phyloP scores from a whole-genome alignment of 148 eudicot genomes.

The Silene conica region DNA sequence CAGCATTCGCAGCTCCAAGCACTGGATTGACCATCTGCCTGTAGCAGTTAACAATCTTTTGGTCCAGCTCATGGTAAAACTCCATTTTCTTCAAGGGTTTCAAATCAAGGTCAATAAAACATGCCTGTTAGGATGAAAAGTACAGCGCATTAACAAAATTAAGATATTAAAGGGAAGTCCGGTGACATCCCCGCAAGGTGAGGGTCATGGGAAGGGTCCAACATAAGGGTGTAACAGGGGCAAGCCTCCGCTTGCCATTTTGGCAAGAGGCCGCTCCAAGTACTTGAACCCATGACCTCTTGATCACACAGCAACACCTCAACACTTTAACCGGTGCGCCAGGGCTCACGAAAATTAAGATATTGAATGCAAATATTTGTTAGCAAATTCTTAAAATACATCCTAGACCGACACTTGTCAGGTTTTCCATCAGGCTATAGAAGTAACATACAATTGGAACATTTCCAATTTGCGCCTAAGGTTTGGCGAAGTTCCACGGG shows the following conservation, averaged over 20 bases:
- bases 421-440: not conserved
- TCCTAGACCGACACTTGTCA: not conserved
- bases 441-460: too few relatives aligned
- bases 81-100: slow-evolving; percentile 83
- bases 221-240: too few relatives aligned
- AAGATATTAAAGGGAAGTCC: not conserved
- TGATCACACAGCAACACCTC: too few relatives aligned
- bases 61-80: slow-evolving; percentile 77
- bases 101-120: slow-evolving; percentile 87
- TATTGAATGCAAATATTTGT: too few relatives aligned
- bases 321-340: too few relatives aligned
- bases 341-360: not conserved
- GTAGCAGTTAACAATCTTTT: slow-evolving; percentile 58
- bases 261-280: too few relatives aligned
- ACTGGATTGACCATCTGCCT: slow-evolving; percentile 37
- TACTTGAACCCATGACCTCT: too few relatives aligned
- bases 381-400: not conserved
- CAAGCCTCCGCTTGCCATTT: too few relatives aligned
- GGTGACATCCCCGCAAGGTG: too few relatives aligned
- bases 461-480: not conserved
- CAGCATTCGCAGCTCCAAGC: slow-evolving; percentile 27
- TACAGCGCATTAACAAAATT: slow-evolving; percentile 11
- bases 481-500: not conserved
- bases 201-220: too few relatives aligned
- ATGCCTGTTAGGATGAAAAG: slow-evolving; percentile 46